Evolutionary conservation across 495 filamentous ascomycete species (phyloP), one percentile per base, ranked within the genome.

Genomic region (Trichocladium uniseriatum): DNA sequence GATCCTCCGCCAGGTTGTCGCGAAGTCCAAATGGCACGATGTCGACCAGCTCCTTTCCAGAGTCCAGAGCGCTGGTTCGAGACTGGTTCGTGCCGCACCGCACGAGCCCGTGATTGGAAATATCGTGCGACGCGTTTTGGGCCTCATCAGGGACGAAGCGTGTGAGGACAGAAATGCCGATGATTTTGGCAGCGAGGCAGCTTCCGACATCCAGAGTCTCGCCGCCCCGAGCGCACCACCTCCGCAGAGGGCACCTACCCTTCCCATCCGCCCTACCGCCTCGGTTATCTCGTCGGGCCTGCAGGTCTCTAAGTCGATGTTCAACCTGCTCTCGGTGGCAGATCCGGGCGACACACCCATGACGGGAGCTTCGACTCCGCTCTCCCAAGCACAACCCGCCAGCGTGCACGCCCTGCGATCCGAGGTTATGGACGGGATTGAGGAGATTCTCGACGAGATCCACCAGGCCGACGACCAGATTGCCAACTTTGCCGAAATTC

Each of bases 91-190:
- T 32, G 89, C 92, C 10, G 88, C 92, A 52, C 91, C 92, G 13
- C 73, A 82, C 15, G 92, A 96, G 68, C 80, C 94, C 58, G 87
- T 86, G 3, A 89, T 95, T 20, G 91, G 91, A 39, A 98, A 97
- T 56, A 85, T 97, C 57, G 86, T 95, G 27, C 77, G 91, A 45
- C 83, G 92, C 48, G 84, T 96, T 15, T 70, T 98, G 18, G 89
- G 87, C 32, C 74, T 97, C 42, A 89, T 98, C 54, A 80, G 92
- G 20, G 91, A 96, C 60, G 91, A 96, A 59, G 82, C 83, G 29
- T 80, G 87, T 43, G 89, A 91, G 57, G 84, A 89, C 45, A 71
- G 83, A 38, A 87, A 83, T 39, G 83, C 73, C 34, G 85, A 85
- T 48, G 69, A 69, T 9, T 69, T 70, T 49, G 74, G 76, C 21